These are phyloP conservation scores for Colletotrichum navitas DNA, from an alignment of 2,329 filamentous ascomycete genomes.

Conservation along the genomic window DNA sequence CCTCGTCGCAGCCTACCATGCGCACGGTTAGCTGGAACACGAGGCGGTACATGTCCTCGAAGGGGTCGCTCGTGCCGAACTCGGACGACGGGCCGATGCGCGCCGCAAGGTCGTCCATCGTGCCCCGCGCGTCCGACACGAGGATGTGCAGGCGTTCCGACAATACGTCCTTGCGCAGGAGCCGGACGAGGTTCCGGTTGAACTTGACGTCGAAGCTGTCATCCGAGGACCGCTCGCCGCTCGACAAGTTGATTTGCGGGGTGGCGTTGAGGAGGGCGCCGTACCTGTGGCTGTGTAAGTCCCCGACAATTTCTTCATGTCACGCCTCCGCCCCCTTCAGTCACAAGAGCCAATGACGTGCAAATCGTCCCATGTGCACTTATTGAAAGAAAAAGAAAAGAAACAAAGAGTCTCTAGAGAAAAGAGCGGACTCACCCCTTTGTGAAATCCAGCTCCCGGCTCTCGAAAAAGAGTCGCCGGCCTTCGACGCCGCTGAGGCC, in stretches of 20 bases:
- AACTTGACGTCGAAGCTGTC: constrained; percentile 47
- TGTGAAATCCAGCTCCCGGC: constrained; percentile 56
- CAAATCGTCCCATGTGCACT: no score
- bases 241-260: constrained; percentile 44
- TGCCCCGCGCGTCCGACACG: constrained; percentile 55
- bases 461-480: constrained; percentile 60
- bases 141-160: constrained; percentile 56
- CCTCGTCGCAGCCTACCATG: constrained; percentile 64
- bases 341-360: not conserved
- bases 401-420: not conserved
- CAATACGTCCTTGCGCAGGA: constrained; percentile 56
- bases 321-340: not conserved
- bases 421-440: constrained; percentile 52
- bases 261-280: constrained; percentile 49
- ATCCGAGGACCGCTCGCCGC: constrained; percentile 25
- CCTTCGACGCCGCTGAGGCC: constrained; percentile 58
- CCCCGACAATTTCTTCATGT: not conserved
- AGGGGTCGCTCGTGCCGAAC: constrained; percentile 61
- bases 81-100: constrained; percentile 36
- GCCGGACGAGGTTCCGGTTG: constrained; percentile 47
- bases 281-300: constrained; percentile 44
- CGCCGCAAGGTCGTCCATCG: constrained; percentile 53
- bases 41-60: constrained; percentile 64
- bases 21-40: constrained; percentile 71
- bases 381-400: not conserved